Conservation (phyloP, 2,329 filamentous ascomycete species). For the Verticillium alfalfae region DNA sequence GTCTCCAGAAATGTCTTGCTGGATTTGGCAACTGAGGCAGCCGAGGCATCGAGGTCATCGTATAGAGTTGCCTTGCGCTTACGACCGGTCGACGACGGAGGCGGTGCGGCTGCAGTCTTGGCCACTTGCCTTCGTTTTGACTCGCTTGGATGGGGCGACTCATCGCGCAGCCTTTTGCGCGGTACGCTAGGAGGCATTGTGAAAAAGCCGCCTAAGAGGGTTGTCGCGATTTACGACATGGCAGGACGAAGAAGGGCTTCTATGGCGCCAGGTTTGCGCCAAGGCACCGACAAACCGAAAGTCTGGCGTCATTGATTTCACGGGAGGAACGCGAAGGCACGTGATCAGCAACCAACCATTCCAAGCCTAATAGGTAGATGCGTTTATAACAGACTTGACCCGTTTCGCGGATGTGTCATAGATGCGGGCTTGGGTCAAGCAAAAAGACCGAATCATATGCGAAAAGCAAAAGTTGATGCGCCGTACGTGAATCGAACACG, state of each 20-base stretch:
- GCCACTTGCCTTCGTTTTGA: conserved; percentile 11
- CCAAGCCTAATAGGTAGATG: neutral
- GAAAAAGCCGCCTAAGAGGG: neutral
- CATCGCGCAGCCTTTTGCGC: conserved; percentile 55
- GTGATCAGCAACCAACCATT: conserved; percentile 12
- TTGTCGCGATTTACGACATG: neutral
- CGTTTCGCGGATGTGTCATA: neutral
- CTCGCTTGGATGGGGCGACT: conserved; percentile 18
- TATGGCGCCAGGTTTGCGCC: neutral
- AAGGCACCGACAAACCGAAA: neutral
- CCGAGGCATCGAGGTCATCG: conserved; percentile 52
- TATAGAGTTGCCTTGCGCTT: conserved; percentile 53
- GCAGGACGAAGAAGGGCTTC: neutral
- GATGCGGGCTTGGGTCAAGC: too few species aligned
- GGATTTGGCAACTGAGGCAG: conserved; percentile 36
- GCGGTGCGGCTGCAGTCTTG: conserved; percentile 4
- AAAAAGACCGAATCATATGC: neutral
- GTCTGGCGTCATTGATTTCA: conserved; percentile 18
- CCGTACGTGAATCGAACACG: neutral
- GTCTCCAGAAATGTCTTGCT: conserved; percentile 34
- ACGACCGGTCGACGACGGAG: conserved; percentile 6
- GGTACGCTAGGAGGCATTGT: conserved; percentile 64
- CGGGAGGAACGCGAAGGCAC: conserved; percentile 21
- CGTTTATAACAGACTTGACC: neutral
- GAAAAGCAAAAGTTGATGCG: neutral